Conservation (phyloP, 1,284 basidiomycete species). For the Gomphus sp. region DNA sequence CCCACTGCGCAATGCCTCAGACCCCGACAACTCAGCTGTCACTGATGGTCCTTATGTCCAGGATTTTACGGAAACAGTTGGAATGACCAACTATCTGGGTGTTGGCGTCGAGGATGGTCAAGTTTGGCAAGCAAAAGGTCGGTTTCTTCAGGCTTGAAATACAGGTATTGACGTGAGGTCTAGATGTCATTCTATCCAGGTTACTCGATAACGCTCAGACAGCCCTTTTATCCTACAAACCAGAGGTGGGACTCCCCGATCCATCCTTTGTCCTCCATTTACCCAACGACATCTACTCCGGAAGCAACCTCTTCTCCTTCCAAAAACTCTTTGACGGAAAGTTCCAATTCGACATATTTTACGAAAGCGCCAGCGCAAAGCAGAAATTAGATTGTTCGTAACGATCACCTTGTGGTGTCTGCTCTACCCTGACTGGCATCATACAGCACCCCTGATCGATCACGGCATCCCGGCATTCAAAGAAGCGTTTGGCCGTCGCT, state of each 20-base stretch:
- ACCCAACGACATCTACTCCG: constrained; percentile 60
- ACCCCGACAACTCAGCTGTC: constrained; percentile 46
- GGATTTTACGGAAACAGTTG: constrained; percentile 53
- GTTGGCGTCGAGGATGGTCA: constrained; percentile 51
- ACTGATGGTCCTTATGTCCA: constrained; percentile 46
- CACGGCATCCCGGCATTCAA: constrained; percentile 61
- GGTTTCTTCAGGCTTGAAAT: constrained; percentile 4
- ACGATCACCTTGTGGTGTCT: background rate
- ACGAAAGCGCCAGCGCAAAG: constrained; percentile 60
- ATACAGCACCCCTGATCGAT: constrained; percentile 48
- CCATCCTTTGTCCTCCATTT: constrained; percentile 73
- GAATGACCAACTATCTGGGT: constrained; percentile 69
- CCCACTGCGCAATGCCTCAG: constrained; percentile 24
- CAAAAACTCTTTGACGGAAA: constrained; percentile 80
- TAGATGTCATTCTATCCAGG: constrained; percentile 61
- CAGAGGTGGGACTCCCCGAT: constrained; percentile 52
- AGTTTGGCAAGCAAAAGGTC: constrained; percentile 83
- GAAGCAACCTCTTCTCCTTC: constrained; percentile 76
- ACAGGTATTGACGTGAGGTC: background rate
- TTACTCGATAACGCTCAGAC: constrained; percentile 52
- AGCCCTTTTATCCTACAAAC: constrained; percentile 46
- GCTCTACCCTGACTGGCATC: constrained; percentile 13
- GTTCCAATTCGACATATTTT: constrained; percentile 84
- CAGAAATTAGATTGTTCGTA: constrained; percentile 52
- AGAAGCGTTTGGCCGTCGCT: constrained; percentile 55